Percentiles rank a stretch among this genome's conserved stretches.
These are phyloP conservation scores for Pleurotus sapidus DNA, from an alignment of 768 basidiomycete species.

Conservation along the genomic window DNA sequence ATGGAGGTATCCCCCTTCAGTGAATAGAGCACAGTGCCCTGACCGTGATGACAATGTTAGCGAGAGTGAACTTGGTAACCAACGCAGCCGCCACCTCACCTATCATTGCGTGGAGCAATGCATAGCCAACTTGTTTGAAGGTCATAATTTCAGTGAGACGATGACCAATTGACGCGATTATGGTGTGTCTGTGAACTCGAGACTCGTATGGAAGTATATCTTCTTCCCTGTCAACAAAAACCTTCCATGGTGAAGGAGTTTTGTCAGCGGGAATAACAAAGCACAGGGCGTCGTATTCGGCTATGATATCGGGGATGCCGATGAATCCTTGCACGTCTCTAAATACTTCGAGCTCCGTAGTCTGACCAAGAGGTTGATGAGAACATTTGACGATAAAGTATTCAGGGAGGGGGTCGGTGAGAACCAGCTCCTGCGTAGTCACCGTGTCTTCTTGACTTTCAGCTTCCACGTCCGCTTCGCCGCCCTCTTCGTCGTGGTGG, in stretches of 20 bases:
- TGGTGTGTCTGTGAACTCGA: neutral
- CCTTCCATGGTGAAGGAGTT: neutral
- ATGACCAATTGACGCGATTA: neutral
- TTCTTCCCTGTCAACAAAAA: neutral
- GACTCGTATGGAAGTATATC: neutral
- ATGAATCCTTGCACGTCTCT: neutral
- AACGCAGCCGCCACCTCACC: neutral
- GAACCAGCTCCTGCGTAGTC: too few species aligned
- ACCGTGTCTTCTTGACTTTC: too few species aligned
- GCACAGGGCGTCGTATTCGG: neutral
- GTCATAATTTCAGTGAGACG: neutral
- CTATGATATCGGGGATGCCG: constrained; percentile 3
- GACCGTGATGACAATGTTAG: neutral
- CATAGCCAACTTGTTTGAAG: neutral
- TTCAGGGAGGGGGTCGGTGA: neutral
- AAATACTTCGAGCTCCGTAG: constrained; percentile 3
- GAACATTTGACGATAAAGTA: neutral
- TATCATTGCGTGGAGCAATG: constrained; percentile 7
- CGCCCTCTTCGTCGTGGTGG: neutral
- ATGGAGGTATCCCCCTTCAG: constrained; percentile 1
- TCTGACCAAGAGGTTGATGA: neutral
- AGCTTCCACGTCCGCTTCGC: too few species aligned
- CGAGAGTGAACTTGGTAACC: neutral
- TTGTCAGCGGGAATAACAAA: neutral
- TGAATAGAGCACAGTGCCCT: constrained; percentile 4